Conservation (phyloP, 805 yeast genomes). For the Starmerella roubikii region DNA sequence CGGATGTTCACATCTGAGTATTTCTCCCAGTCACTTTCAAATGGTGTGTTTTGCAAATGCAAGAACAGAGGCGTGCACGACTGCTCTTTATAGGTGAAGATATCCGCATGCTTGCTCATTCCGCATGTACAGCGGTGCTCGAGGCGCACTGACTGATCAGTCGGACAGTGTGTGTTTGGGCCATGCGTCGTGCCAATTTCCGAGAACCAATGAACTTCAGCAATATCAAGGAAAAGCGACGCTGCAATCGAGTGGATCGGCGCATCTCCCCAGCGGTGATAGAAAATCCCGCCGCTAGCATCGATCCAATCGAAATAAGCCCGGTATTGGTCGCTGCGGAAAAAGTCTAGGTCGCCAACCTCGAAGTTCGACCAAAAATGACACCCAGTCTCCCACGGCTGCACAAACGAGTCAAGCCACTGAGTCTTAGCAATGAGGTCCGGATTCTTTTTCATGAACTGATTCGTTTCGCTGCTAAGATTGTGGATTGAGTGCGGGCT, state of each 20-base stretch:
- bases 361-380: conserved; percentile 94
- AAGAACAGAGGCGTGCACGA: conserved; percentile 11
- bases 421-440: conserved; percentile 42
- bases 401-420: conserved; percentile 47
- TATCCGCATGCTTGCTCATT: conserved; percentile 2
- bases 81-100: conserved; percentile 9
- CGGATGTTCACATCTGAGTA: too few relatives aligned
- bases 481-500: conserved; percentile 70
- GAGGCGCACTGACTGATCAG: conserved; percentile 5
- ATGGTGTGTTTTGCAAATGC: conserved; percentile 1
- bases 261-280: conserved; percentile 96
- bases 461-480: conserved; percentile 43
- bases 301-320: conserved; percentile 60
- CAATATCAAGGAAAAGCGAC: conserved; percentile 53
- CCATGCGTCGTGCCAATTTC: conserved; percentile 79
- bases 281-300: conserved; percentile 64
- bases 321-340: conserved; percentile 50
- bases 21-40: conserved; percentile 7
- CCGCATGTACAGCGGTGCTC: conserved; percentile 6
- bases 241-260: conserved; percentile 84
- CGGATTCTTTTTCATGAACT: conserved; percentile 35
- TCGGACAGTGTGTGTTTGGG: conserved; percentile 58
- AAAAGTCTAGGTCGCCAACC: conserved; percentile 70
- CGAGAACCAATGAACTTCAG: conserved; percentile 76
- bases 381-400: conserved; percentile 57